Evolutionary conservation across 1,284 basidiomycete species (phyloP), one percentile per base, ranked within the genome.

Genomic region (Stygiomarasmius scandens): DNA sequence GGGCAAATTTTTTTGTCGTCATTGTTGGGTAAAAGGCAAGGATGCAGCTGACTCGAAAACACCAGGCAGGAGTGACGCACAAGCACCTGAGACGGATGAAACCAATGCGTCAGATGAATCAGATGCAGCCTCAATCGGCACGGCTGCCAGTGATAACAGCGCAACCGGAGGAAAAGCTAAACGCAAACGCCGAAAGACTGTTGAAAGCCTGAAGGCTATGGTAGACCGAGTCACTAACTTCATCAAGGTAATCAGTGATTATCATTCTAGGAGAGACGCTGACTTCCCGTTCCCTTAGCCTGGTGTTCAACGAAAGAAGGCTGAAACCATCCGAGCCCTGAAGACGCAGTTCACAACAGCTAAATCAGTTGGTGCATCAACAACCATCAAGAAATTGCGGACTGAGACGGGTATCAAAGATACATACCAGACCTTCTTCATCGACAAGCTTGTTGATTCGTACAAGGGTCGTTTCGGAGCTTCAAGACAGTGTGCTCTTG

Each of bases 1-100:
- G 0, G 76, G 74, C 0, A 76, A 74, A 34, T 67, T 64, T 22
- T 77, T 79, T 53, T 80, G 78, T 61, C 69, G 73, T 0, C 53
- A 53, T 0, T 81, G 77, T 49, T 53, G 56, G 32, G 73, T 75
- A 0, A 65, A 71, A 51, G 70, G 71, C 0, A 54, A 49, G 20
- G n/a, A 19, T 16, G 48, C 48, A 10, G 23, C 25, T 19, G 24
- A 19, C 6, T 25, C 11, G n/a, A 32, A 14, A 27, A 23, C 24
- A 4, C 10, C 23, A 4, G 48, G 29, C 48, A 29, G 5, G 23
- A 27, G 24, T 20, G 14, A 25, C 24, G n/a, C 23, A 6, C 25
- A 8, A n/a, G 2, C 11, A 29, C 48, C 16, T 9, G 9, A 49
- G 25, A 11, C 4, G n/a, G 5, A 14, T 32, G n/a, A 10, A 8